Base-by-base conservation (phyloP, 1,284 basidiomycete species). In the Trametes polyzona region DNA sequence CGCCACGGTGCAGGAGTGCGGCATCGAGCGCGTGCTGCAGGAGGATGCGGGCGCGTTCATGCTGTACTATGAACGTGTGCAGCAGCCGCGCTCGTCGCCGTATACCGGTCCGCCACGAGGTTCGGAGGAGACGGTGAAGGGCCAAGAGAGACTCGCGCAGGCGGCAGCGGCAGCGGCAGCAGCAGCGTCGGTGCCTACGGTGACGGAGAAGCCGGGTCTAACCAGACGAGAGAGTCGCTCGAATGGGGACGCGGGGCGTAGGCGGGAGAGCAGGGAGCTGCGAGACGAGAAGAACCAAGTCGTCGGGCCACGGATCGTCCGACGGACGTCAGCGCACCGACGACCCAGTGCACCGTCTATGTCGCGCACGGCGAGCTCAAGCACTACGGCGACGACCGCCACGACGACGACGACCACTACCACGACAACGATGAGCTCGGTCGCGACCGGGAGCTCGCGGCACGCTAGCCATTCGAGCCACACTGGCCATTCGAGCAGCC, bases 41-140 rank as follows among this genome's bases (percentile, higher is more conserved):
- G 90, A 93, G 71, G 86, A 86, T 36, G 78, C 81, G 14, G 85
- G 85, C 39, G 90, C 85, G 47, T 95, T 96, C 70, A 91, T 97
- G 88, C 79, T 96, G 37, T 96, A 94, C 68, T 97, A 97, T 68
- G 94, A 97, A 76, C 81, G 86, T 41, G 84, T 88, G 37, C 74
- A 76, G 63, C 72, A 72, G 62, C 74, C 74, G 19, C 57, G 63
- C 30, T 29, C 55, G 32, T 65, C 58, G 33, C 56, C 67, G 30
- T 66, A 67, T 41, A 41, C 63, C 43, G 57, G 49, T 21, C 59
- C 68, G 35, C 63, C 67, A 2, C 63, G 65, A 11, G 65, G 66
- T 32, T 73, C 72, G 50, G 84, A 88, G 73, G 87, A 88, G 75
- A 89, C 87, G 67, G 87, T 65, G 80, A 77, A 71, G 80, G n/a